Evolutionary conservation across 805 yeast species (phyloP).

Genomic region (Kodamaea sagamina): DNA sequence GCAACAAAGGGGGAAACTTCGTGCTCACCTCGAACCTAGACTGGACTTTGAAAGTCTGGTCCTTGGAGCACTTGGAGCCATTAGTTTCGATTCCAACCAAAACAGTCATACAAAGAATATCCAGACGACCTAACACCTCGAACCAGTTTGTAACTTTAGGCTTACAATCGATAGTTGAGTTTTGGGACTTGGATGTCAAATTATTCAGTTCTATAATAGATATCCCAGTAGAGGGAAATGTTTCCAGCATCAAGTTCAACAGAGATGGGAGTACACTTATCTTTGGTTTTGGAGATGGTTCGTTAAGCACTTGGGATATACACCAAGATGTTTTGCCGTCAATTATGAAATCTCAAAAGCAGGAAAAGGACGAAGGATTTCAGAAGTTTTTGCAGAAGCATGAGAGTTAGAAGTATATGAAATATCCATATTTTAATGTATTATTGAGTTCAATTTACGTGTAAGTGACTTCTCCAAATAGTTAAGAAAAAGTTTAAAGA

Average conservation of each 20-base stretch:
- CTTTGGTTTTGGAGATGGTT: slow-evolving; percentile 28
- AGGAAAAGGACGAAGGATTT: slow-evolving; percentile 13
- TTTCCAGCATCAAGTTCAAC: slow-evolving; percentile 18
- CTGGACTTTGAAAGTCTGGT: slow-evolving; percentile 28
- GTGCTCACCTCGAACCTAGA: slow-evolving; percentile 24
- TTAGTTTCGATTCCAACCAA: slow-evolving; percentile 23
- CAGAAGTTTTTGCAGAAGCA: slow-evolving; percentile 8
- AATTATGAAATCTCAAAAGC: slow-evolving; percentile 3
- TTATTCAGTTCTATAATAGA: slow-evolving; percentile 21
- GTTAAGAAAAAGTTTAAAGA: no score
- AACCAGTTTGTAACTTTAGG: slow-evolving; percentile 33
- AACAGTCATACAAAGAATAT: slow-evolving; percentile 21
- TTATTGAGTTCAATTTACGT: no score
- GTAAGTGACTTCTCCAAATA: no score
- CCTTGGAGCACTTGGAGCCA: slow-evolving; percentile 13
- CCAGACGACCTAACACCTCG: slow-evolving; percentile 20
- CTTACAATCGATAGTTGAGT: slow-evolving; percentile 21
- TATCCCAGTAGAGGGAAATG: slow-evolving; percentile 14
- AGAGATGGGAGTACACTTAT: slow-evolving; percentile 21
- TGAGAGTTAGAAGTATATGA: neutral
- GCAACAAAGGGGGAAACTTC: slow-evolving; percentile 5
- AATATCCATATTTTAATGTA: neutral
- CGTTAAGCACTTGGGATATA: slow-evolving; percentile 12
- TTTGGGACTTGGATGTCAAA: slow-evolving; percentile 32
- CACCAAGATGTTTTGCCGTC: neutral